Evolutionary conservation across 2,329 filamentous ascomycete genomes (phyloP), one percentile per base, ranked within the genome.

Genomic region (Fusarium anthophilum): DNA sequence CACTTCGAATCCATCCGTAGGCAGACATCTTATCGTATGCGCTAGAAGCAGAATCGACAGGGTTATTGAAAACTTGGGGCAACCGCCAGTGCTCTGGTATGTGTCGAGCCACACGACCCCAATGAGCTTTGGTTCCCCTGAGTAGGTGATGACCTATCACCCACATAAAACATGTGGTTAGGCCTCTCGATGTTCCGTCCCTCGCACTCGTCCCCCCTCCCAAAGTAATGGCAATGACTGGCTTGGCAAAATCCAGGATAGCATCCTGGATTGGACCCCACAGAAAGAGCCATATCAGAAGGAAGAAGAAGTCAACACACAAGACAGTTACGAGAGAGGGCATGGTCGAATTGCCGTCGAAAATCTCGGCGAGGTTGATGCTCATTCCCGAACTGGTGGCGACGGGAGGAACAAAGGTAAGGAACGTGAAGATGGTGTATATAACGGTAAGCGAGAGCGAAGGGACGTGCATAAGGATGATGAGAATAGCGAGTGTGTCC

Each of bases 401-500:
- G 73, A 92, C 90, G 24, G 94, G 93, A 51, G 95, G 94, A 72
- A 98, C 94, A 81, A 98, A 97, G 54, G 95, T 98, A 80, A 98
- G 89, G 74, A 95, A 92, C 76, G 96, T 95, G 84, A 98, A 98
- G 76, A 98, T 89, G 80, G 95, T 92, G 83, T 98, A 97, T 79
- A 98, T 94, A 82, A 94, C 88, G 73, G 95, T 96, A 79, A 98
- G 89, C 66, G 96, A 91, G 79, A 96, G 92, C 28, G 95, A 94
- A 37, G 96, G 95, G 15, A 98, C 91, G 81, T 97, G 95, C 83
- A 98, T 93, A 76, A 98, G 90, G 78, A 98, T 93, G 84, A 98
- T 98, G 82, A 98, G 91, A 79, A 98, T 98, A 81, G 96, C 95
- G 84, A 98, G 94, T 70, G 96, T 98, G 85, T 98, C 96, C 85